phyloP scores from a whole-genome alignment of 1,284 basidiomycete species.

The Cystobasidium sp. region DNA sequence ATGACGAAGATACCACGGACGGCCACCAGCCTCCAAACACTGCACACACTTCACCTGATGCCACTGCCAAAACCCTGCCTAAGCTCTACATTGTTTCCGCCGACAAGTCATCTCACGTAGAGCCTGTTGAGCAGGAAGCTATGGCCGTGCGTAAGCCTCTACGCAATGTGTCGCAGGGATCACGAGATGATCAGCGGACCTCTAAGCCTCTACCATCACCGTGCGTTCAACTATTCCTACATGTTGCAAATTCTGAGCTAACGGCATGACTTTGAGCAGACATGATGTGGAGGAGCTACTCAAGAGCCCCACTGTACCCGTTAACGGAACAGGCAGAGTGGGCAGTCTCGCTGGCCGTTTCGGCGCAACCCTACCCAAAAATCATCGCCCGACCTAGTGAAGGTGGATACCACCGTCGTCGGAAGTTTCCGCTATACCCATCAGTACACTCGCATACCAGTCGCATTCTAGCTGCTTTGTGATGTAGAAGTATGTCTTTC shows the following conservation, averaged over 20 bases:
- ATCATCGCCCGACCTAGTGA: too few relatives aligned
- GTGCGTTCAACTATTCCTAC: background rate
- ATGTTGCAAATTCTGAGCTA: background rate
- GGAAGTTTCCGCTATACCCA: too few relatives aligned
- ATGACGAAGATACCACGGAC: slow-evolving; percentile 13
- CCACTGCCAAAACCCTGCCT: background rate
- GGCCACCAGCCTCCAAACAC: background rate
- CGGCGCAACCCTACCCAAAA: background rate
- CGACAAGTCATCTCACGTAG: too few relatives aligned
- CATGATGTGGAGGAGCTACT: slow-evolving; percentile 12
- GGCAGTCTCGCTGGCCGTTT: slow-evolving; percentile 13
- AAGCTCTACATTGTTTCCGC: too few relatives aligned
- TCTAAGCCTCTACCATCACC: slow-evolving; percentile 13
- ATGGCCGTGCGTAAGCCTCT: slow-evolving; percentile 1
- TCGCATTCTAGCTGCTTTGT: too few relatives aligned
- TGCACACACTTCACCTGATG: background rate
- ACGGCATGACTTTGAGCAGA: background rate
- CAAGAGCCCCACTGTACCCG: slow-evolving; percentile 16
- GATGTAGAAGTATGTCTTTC: too few relatives aligned
- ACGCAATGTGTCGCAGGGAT: slow-evolving; percentile 2
- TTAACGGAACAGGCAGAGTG: slow-evolving; percentile 28
- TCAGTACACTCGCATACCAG: too few relatives aligned
- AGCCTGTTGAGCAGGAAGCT: background rate
- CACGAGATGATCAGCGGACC: background rate
- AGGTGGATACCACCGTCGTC: too few relatives aligned